These are phyloP conservation scores for Metschnikowia orientalis DNA, from an alignment of 805 yeast species.

Conservation along the genomic window DNA sequence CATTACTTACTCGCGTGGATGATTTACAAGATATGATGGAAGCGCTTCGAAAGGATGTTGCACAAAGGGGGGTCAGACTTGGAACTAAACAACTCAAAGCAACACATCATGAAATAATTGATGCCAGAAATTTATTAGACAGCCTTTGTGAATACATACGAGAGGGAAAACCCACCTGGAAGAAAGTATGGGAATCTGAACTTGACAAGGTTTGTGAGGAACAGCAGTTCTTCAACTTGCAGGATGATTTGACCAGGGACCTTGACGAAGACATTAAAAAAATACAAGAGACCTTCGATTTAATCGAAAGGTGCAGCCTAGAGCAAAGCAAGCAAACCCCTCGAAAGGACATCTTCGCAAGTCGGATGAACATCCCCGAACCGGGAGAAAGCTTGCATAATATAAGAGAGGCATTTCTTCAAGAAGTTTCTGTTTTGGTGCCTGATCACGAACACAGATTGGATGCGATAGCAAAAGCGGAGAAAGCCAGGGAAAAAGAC, in stretches of 20 bases:
- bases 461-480: conserved; percentile 88
- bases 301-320: conserved; percentile 75
- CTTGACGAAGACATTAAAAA: conserved; percentile 74
- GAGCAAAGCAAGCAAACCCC: conserved; percentile 66
- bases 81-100: conserved; percentile 64
- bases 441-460: conserved; percentile 84
- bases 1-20: conserved; percentile 72
- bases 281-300: conserved; percentile 74
- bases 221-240: conserved; percentile 86
- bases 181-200: conserved; percentile 86
- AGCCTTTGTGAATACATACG: conserved; percentile 57
- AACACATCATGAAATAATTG: conserved; percentile 59
- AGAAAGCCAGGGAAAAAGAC: conserved; percentile 70
- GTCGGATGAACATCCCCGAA: conserved; percentile 46
- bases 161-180: conserved; percentile 80
- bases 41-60: conserved; percentile 83
- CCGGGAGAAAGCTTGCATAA: conserved; percentile 61
- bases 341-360: conserved; percentile 35
- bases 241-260: conserved; percentile 79
- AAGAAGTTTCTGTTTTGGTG: conserved; percentile 69
- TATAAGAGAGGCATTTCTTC: conserved; percentile 70
- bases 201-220: conserved; percentile 88
- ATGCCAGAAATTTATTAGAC: conserved; percentile 50
- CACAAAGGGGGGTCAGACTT: conserved; percentile 83
- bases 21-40: conserved; percentile 91